Conservation (phyloP, 768 basidiomycete species). For the Candolleomyces aberdarensis region DNA sequence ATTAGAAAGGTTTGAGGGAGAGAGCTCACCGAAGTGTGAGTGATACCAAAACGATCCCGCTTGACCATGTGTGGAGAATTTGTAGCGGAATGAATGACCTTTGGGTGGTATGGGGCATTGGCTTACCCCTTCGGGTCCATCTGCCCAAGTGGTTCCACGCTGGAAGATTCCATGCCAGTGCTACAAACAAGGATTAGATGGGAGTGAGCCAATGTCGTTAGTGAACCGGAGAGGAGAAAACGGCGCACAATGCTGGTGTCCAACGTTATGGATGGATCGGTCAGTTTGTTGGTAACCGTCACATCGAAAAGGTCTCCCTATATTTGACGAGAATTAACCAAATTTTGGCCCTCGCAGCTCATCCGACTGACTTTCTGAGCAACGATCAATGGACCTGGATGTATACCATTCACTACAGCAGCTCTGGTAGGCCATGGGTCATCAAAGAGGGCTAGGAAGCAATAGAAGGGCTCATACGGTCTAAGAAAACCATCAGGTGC, state of each 20-base stretch:
- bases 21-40: constrained; percentile 24
- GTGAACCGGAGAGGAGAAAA: background rate
- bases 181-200: constrained; percentile 13
- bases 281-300: constrained; percentile 46
- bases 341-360: no score
- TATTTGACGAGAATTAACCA: no score
- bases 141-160: constrained; percentile 37
- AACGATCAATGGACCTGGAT: constrained; percentile 27
- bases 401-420: background rate
- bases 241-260: constrained; percentile 47
- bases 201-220: background rate
- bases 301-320: constrained; percentile 28
- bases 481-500: no score
- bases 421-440: background rate
- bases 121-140: constrained; percentile 40
- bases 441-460: no score
- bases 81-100: constrained; percentile 38
- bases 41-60: constrained; percentile 39
- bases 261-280: constrained; percentile 46
- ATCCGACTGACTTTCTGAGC: constrained; percentile 22
- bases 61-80: constrained; percentile 26
- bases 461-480: no score
- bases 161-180: constrained; percentile 58
- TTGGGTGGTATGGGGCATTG: constrained; percentile 47
- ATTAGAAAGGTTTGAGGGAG: background rate